Evolutionary conservation across 2,329 filamentous ascomycete genomes (phyloP).

Genomic region (Phaeosphaeriaceae sp.): DNA sequence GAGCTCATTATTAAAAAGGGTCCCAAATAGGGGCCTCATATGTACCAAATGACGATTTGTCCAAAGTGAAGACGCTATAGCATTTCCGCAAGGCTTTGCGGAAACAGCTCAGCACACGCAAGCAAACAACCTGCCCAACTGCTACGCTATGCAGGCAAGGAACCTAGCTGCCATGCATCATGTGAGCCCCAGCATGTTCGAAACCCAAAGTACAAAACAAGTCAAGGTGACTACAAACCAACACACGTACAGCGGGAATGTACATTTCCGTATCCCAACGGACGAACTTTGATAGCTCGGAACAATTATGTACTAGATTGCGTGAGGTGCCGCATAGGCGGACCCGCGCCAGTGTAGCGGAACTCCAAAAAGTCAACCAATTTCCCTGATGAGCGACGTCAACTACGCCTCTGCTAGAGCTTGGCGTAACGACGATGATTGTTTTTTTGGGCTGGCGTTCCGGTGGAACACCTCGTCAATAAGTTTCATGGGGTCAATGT

Average conservation of each 20-base stretch:
- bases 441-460: slow-evolving; percentile 32
- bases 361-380: slow-evolving; percentile 23
- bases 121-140: slow-evolving; percentile 23
- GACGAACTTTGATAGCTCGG: slow-evolving; percentile 29
- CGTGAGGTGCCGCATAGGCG: slow-evolving; percentile 21
- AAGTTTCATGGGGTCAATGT: slow-evolving; percentile 66
- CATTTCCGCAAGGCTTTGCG: neutral
- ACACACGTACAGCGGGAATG: slow-evolving; percentile 13
- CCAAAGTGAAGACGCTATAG: slow-evolving; percentile 5
- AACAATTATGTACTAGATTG: slow-evolving; percentile 31
- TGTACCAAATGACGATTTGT: slow-evolving; percentile 12
- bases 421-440: slow-evolving; percentile 34
- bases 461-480: slow-evolving; percentile 70
- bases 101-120: slow-evolving; percentile 19
- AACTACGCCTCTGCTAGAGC: slow-evolving; percentile 18
- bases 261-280: slow-evolving; percentile 25
- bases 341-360: slow-evolving; percentile 15
- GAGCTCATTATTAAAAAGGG: slow-evolving; percentile 9
- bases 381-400: slow-evolving; percentile 3
- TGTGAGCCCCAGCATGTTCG: slow-evolving; percentile 16
- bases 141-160: slow-evolving; percentile 25
- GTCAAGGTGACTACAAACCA: slow-evolving; percentile 18
- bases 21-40: neutral
- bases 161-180: slow-evolving; percentile 6
- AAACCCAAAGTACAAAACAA: slow-evolving; percentile 25